Evolutionary conservation across 768 basidiomycete species (phyloP).

Genomic region (Calocybe indica): DNA sequence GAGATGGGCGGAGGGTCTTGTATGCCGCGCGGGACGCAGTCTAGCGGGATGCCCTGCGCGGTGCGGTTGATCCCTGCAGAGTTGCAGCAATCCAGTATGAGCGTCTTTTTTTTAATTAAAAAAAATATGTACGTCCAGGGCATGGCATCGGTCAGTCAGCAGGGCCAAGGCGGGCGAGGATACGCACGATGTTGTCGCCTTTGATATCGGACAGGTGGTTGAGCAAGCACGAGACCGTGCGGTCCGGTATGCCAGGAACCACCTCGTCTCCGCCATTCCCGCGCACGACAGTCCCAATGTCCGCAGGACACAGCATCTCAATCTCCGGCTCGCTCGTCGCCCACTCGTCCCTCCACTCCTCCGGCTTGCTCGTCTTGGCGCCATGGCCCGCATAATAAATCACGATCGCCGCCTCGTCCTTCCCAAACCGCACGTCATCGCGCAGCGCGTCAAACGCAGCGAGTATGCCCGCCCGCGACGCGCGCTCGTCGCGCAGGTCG

Average conservation of each 20-base stretch:
- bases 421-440: not conserved
- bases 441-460: not conserved
- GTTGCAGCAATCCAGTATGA: slow-evolving; percentile 8
- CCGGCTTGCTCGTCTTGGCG: not conserved
- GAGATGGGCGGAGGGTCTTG: too few relatives aligned
- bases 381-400: slow-evolving; percentile 11
- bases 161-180: not conserved
- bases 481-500: not conserved
- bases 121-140: not conserved
- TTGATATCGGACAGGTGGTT: not conserved
- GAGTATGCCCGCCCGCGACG: slow-evolving; percentile 1
- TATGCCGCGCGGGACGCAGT: too few relatives aligned
- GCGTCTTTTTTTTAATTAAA: slow-evolving; percentile 1
- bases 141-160: too few relatives aligned
- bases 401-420: slow-evolving; percentile 4
- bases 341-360: not conserved
- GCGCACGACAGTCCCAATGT: not conserved
- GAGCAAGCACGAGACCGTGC: not conserved
- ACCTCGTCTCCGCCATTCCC: not conserved
- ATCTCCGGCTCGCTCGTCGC: not conserved
- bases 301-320: slow-evolving; percentile 7
- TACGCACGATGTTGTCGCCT: slow-evolving; percentile 8
- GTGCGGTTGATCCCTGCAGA: not conserved
- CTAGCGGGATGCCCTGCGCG: too few relatives aligned
- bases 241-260: slow-evolving; percentile 4